These are phyloP conservation scores for Bothriochloa decipiens DNA, from an alignment of 176 grass and related monocot species.

Conservation along the genomic window DNA sequence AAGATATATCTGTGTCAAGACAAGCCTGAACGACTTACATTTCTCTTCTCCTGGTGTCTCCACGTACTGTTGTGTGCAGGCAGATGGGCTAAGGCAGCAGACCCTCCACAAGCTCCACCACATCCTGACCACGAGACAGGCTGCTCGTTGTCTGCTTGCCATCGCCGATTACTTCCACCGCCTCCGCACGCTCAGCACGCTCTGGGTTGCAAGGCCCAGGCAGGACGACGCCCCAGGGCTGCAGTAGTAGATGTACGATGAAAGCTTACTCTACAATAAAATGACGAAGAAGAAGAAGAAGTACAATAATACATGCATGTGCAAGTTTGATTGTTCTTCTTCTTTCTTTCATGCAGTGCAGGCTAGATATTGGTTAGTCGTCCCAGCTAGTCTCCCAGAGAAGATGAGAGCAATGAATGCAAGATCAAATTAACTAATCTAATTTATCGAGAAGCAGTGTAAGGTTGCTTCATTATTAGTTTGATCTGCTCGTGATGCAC, in stretches of 20 bases:
- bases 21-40: no score
- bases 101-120: constrained; percentile 53
- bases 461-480: background rate
- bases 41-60: no score
- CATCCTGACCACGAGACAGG: constrained; percentile 47
- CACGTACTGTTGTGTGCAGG: constrained; percentile 34
- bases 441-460: constrained; percentile 6
- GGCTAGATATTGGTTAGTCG: constrained; percentile 1
- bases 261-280: background rate
- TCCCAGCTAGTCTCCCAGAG: no score
- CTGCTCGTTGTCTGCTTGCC: constrained; percentile 41
- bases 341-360: constrained; percentile 9
- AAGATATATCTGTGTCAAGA: no score
- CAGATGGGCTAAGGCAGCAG: constrained; percentile 56
- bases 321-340: constrained; percentile 40
- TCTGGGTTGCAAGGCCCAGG: constrained; percentile 46
- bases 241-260: background rate
- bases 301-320: constrained; percentile 10
- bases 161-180: constrained; percentile 63
- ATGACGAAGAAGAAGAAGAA: background rate
- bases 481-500: constrained; percentile 19
- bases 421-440: constrained; percentile 25
- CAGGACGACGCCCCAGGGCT: constrained; percentile 24
- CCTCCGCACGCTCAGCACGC: constrained; percentile 51
- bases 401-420: constrained; percentile 12